Base-by-base conservation (phyloP, 31 red algal species). In the Asparagopsis taxiformis region DNA sequence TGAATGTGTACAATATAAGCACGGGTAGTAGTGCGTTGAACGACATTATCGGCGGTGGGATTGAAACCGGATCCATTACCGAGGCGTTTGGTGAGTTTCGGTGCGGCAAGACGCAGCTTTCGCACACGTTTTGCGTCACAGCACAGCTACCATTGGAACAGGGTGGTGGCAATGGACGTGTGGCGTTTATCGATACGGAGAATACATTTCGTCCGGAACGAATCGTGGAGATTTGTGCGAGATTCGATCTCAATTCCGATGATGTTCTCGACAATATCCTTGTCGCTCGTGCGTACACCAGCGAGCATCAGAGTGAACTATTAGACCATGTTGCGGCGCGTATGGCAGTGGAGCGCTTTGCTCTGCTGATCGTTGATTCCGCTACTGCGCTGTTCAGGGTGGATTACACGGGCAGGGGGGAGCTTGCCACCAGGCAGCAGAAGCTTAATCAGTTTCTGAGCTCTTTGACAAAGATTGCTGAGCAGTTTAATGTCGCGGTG, bases 231-330 rank as follows among this genome's bases (percentile, higher is more conserved):
- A 96, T 96, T 22, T 72, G 70, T 11, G 80, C 66, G 9, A 60
- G 86, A 30, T 91, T 92, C 54, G 87, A 89, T 34, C 21, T 96
- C 15, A 82, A 91, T 55, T 39, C 79, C 5, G 93, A 96, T 7
- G 93, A 96, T 58, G 93, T 96, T 31, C 77, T 96, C 17, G 87
- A 96, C 61, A 96, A 96, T 22, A 96, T 96, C 38, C 56, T 82
- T 13, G 84, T 90, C 20, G 93, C 93, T 35, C 74, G 93, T 17
- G 93, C 93, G 17, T 96, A 96, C 80, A 91, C 93, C 11, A 82
- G 58, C 15, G 93, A 96, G 35, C 93, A 96, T 68, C 93, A 96
- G 74, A 62, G 68, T 21, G 93, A 96, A 44, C 66, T 96, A 31
- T 62, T 96, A 41, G 68, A 71, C 15, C 84, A 96, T 56, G 88